These are phyloP conservation scores for Urostyla sp. DNA, from an alignment of 73 alveolate genomes.

Conservation along the genomic window DNA sequence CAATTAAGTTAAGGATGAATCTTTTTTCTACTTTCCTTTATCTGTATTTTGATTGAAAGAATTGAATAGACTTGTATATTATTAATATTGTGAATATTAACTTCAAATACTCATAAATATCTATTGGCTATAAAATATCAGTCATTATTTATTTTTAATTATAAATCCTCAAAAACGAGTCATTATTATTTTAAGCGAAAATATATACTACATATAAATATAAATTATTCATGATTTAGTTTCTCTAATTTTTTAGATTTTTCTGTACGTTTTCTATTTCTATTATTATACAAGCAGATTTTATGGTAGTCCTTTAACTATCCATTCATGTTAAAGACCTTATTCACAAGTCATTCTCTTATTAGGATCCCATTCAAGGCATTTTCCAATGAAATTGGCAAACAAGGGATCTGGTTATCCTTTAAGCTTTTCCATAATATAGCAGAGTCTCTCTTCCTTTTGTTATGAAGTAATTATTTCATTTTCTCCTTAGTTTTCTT, in stretches of 20 bases:
- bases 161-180: too few species aligned
- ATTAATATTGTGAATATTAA: too few species aligned
- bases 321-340: conserved; percentile 85
- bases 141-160: too few species aligned
- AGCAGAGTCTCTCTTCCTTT: conserved; percentile 48
- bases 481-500: conserved; percentile 35
- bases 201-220: too few species aligned
- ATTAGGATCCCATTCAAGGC: conserved; percentile 86
- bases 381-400: conserved; percentile 77
- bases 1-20: not conserved
- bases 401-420: conserved; percentile 46
- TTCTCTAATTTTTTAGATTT: not conserved
- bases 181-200: too few species aligned
- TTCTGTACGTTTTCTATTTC: not conserved
- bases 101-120: too few species aligned
- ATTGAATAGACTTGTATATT: too few species aligned
- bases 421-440: conserved; percentile 44
- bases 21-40: not conserved
- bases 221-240: too few species aligned
- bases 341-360: conserved; percentile 85
- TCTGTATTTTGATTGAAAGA: not conserved
- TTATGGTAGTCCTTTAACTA: conserved; percentile 53
- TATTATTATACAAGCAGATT: conserved; percentile 23
- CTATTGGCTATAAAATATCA: too few species aligned
- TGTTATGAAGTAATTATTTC: conserved; percentile 1